These are phyloP conservation scores for Vitis cinerea DNA, from an alignment of 164 flowering plant species.

Conservation along the genomic window DNA sequence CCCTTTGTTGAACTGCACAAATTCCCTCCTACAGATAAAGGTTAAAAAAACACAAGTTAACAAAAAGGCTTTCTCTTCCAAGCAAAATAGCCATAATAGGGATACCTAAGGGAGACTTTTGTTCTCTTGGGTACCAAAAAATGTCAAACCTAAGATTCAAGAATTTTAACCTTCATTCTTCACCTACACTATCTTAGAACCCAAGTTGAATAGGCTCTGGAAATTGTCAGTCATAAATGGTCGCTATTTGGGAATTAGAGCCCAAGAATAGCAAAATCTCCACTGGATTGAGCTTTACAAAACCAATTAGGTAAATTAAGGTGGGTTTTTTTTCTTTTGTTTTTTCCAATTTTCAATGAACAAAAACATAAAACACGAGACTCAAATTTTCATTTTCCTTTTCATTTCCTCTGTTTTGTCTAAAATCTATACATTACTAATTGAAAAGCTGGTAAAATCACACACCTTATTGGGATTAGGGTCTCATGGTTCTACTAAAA, in stretches of 20 bases:
- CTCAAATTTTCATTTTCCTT: not conserved
- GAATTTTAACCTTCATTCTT: too few species aligned
- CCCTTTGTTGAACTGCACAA: conserved; percentile 16
- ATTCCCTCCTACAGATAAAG: conserved; percentile 21
- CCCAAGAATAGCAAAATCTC: too few species aligned
- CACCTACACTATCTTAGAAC: too few species aligned
- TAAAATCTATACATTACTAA: not conserved
- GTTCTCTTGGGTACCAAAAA: too few species aligned
- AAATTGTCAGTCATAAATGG: not conserved
- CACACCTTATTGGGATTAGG: conserved; percentile 10
- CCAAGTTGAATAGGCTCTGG: too few species aligned
- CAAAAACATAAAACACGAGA: not conserved
- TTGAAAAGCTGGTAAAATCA: not conserved
- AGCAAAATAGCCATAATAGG: too few species aligned
- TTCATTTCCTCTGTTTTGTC: too few species aligned
- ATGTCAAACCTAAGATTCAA: too few species aligned
- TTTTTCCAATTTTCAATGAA: too few species aligned
- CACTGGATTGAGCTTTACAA: not conserved
- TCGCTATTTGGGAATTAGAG: too few species aligned
- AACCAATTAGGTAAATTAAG: not conserved
- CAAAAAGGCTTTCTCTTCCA: not conserved
- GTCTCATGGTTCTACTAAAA: conserved; percentile 10
- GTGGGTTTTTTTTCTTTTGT: not conserved
- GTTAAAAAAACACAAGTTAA: not conserved
- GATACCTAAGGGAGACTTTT: too few species aligned